A percentile compares a stretch with the other conserved stretches of the same genome.
Evolutionary conservation across 768 basidiomycete genomes (phyloP).

Genomic region (Tylopilus plumbeoviolaceoides): DNA sequence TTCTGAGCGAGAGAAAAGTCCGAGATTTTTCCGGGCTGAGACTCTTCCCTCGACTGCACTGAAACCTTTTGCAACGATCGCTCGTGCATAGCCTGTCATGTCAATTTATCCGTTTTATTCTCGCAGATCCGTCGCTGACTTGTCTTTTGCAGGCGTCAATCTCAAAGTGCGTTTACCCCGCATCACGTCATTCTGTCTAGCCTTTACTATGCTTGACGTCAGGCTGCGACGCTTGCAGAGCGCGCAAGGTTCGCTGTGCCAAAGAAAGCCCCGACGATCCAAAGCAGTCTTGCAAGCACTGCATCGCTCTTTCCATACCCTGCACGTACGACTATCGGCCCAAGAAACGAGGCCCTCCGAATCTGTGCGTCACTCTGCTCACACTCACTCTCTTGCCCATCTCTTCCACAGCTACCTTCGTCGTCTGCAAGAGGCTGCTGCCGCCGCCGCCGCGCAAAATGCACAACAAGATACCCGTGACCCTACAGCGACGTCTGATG

Average conservation of each 20-base stretch:
- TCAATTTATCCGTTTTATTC: conserved; percentile 27
- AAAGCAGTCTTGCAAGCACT: conserved; percentile 83
- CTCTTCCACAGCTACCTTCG: conserved; percentile 58
- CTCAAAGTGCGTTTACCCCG: conserved; percentile 58
- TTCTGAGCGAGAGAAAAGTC: not conserved
- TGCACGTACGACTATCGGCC: conserved; percentile 94
- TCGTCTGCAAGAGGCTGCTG: conserved; percentile 73
- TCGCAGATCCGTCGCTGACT: conserved; percentile 30
- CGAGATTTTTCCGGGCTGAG: not conserved
- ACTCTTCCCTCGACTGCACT: not conserved
- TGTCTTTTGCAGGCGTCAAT: conserved; percentile 62
- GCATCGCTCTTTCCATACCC: conserved; percentile 72
- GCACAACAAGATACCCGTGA: conserved; percentile 30
- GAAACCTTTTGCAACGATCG: not conserved
- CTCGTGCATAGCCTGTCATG: conserved; percentile 28
- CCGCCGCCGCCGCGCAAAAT: conserved; percentile 44
- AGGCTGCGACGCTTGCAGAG: conserved; percentile 87
- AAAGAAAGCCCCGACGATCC: conserved; percentile 75
- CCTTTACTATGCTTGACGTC: conserved; percentile 19
- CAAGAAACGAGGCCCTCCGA: conserved; percentile 90
- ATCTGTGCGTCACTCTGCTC: conserved; percentile 53
- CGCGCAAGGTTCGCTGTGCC: conserved; percentile 82
- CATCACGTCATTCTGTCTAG: conserved; percentile 22
- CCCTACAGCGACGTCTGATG: conserved; percentile 35
- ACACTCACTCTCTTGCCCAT: not conserved